Evolutionary conservation across 225 moss, liverwort and hornwort genomes (phyloP).

Genomic region (Pseudisothecium myosuroides): DNA sequence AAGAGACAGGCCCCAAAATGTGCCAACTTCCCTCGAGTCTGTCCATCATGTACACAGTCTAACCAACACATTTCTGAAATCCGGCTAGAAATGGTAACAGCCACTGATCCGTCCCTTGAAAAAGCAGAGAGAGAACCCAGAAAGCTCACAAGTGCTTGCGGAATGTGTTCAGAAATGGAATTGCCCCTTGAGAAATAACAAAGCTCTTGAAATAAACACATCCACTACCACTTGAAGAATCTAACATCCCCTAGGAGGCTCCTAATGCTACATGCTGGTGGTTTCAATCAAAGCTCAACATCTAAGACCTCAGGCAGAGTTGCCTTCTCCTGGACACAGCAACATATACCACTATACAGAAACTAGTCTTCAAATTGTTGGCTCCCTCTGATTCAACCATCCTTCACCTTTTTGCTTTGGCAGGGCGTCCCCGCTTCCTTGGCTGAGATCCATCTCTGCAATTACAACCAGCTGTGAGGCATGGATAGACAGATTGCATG

Average conservation of each 20-base stretch:
- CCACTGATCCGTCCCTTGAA: slow-evolving; percentile 20
- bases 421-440: slow-evolving; percentile 46
- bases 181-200: slow-evolving; percentile 3
- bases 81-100: slow-evolving; percentile 15
- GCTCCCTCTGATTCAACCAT: slow-evolving; percentile 2
- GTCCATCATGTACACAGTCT: slow-evolving; percentile 43
- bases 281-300: slow-evolving; percentile 27
- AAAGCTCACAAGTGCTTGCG: slow-evolving; percentile 23
- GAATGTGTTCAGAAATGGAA: slow-evolving; percentile 10
- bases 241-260: slow-evolving; percentile 20
- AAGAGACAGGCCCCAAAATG: slow-evolving; percentile 35
- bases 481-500: not conserved
- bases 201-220: slow-evolving; percentile 39
- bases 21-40: slow-evolving; percentile 29
- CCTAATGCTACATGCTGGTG: slow-evolving; percentile 38
- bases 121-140: slow-evolving; percentile 30
- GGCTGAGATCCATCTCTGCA: slow-evolving; percentile 46
- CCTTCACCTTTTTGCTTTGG: slow-evolving; percentile 44
- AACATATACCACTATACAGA: slow-evolving; percentile 44
- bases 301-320: slow-evolving; percentile 41
- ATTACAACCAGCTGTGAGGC: not conserved
- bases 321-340: slow-evolving; percentile 22
- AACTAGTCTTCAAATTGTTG: slow-evolving; percentile 48
- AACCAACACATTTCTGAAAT: slow-evolving; percentile 28
- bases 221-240: slow-evolving; percentile 31